These are phyloP conservation scores for Irpex sp. DNA, from an alignment of 1,284 basidiomycete species.

Conservation along the genomic window DNA sequence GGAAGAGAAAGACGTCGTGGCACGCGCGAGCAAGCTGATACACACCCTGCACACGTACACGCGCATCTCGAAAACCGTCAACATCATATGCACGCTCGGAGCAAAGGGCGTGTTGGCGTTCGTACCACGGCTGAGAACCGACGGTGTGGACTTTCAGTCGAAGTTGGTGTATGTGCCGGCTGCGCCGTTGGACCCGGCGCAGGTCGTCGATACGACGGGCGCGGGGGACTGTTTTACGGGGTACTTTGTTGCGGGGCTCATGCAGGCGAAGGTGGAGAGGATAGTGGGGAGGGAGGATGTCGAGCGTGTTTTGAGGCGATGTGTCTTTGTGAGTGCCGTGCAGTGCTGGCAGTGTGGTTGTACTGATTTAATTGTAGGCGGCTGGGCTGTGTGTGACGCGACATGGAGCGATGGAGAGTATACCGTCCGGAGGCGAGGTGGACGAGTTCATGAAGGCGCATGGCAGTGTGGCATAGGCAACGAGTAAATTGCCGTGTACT, in stretches of 20 bases:
- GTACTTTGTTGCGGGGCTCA: slow-evolving; percentile 51
- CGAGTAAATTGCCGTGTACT: not conserved
- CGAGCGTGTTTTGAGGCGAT: slow-evolving; percentile 30
- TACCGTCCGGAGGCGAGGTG: slow-evolving; percentile 40
- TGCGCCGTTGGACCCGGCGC: slow-evolving; percentile 32
- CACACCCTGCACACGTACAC: slow-evolving; percentile 12
- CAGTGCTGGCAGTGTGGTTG: slow-evolving; percentile 1
- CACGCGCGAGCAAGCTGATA: slow-evolving; percentile 12
- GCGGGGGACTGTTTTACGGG: slow-evolving; percentile 61
- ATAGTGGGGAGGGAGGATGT: slow-evolving; percentile 25
- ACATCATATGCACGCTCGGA: slow-evolving; percentile 54
- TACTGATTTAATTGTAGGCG: slow-evolving; percentile 32
- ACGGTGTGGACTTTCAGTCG: slow-evolving; percentile 11
- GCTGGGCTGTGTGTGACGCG: slow-evolving; percentile 56
- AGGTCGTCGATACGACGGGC: slow-evolving; percentile 50
- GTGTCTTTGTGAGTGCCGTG: slow-evolving; percentile 35
- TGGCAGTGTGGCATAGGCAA: not conserved
- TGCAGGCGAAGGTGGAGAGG: slow-evolving; percentile 29
- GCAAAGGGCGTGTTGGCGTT: slow-evolving; percentile 42
- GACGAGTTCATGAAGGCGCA: not conserved
- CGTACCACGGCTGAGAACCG: slow-evolving; percentile 13
- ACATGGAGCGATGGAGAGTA: slow-evolving; percentile 51
- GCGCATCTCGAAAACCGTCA: slow-evolving; percentile 19
- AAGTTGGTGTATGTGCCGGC: slow-evolving; percentile 39
- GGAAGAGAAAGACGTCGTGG: not conserved